Base-by-base conservation (phyloP, 495 filamentous ascomycete genomes). In the Aspergillus campestris region DNA sequence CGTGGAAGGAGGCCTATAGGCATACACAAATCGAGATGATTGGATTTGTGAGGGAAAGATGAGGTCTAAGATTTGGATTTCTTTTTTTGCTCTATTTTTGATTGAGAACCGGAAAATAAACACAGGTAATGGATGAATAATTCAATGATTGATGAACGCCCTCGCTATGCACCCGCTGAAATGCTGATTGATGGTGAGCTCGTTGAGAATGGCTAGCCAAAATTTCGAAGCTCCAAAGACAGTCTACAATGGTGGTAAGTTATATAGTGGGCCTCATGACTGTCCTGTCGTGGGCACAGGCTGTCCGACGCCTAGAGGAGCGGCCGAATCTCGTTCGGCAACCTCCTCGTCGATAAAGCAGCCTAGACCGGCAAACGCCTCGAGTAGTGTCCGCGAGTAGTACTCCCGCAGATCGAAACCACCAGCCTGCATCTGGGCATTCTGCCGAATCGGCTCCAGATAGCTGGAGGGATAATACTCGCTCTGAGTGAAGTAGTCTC, bases 311-410 rank as follows among this genome's bases (percentile, higher is more conserved):
- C 48, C 49, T 10, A 44, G 24, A 30, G 54, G 35, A 39, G 45
- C 46, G 24, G 56, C 31, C 44, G 49, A 46, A 40, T 77, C 66
- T 31, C 67, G 52, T 49, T 68, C 58, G 5, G 70, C 51, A 45
- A 87, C 70, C 59, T 95, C 89, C 18, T 96, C 90, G 32, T 78
- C 85, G 27, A 89, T 59, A 53, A 95, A 85, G 36, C 87, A 83
- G 1, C 86, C 89, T 51, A 98, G 61, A 0, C 92, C 92, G 0
- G 85, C 79, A 65, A 95, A 98, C 0, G 91, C 90, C 58, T 95
- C 90, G 53, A 86, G 80, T 66, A 96, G 63, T 13, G 85, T 82
- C 15, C 89, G 71, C 24, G 80, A 68, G 57, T 84, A 89, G 53
- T 89, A 97, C 55, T 94, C 89, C 10, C 66, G 62, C 31, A 94